A percentile compares a stretch with the other conserved stretches of the same genome.
Evolutionary conservation across 768 basidiomycete species (phyloP).

Genomic region (Terana coerulea): DNA sequence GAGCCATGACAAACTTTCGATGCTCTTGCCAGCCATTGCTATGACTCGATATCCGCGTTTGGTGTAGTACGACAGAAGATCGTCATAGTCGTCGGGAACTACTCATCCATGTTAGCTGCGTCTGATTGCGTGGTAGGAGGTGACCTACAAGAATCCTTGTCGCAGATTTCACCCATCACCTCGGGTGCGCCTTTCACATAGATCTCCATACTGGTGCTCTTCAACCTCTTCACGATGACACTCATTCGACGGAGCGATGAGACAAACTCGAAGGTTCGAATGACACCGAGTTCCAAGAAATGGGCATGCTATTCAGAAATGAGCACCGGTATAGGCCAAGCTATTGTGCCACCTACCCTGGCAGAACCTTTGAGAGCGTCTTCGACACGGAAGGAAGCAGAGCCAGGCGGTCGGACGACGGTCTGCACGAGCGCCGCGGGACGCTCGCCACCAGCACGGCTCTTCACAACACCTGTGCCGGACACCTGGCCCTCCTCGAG

Average conservation of each 20-base stretch:
- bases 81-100: constrained; percentile 98
- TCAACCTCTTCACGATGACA: constrained; percentile 93
- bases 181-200: constrained; percentile 99
- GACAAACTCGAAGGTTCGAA: constrained; percentile 94
- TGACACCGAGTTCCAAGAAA: constrained; percentile 95
- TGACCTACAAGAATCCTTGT: constrained; percentile 80
- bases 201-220: constrained; percentile 92
- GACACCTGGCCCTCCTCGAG: constrained; percentile 85
- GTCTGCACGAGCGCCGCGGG: constrained; percentile 93
- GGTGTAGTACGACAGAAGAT: constrained; percentile 94
- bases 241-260: constrained; percentile 94
- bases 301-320: constrained; percentile 84
- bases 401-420: constrained; percentile 95
- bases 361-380: constrained; percentile 85
- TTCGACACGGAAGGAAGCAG: constrained; percentile 83
- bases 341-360: constrained; percentile 48
- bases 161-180: constrained; percentile 95
- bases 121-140: neutral
- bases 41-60: constrained; percentile 96
- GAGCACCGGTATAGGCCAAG: constrained; percentile 7
- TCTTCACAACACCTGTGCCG: constrained; percentile 69
- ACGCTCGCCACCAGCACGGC: constrained; percentile 52
- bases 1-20: constrained; percentile 93
- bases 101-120: constrained; percentile 15
- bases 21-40: constrained; percentile 93